phyloP scores from a whole-genome alignment of 495 filamentous ascomycete genomes.

The Mytilinidion resinicola region DNA sequence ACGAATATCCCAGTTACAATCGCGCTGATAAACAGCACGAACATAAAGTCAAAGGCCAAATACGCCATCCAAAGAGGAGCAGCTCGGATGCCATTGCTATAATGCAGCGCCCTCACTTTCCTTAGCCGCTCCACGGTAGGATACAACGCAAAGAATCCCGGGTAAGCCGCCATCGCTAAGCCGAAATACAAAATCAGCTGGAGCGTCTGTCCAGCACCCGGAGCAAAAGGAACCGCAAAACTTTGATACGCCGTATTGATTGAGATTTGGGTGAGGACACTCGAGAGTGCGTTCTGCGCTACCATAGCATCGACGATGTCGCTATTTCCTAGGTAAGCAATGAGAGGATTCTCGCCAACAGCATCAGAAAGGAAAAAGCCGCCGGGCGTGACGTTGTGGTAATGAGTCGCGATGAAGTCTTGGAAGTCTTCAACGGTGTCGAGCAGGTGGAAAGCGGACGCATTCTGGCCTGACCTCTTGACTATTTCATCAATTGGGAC shows the following conservation, averaged over 20 bases:
- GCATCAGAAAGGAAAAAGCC: constrained; percentile 65
- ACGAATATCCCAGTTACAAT: constrained; percentile 58
- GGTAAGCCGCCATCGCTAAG: constrained; percentile 66
- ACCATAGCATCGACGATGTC: constrained; percentile 52
- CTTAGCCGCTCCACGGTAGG: constrained; percentile 70
- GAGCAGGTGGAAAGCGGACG: constrained; percentile 47
- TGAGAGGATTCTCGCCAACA: constrained; percentile 41
- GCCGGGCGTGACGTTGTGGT: constrained; percentile 63
- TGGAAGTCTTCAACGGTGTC: constrained; percentile 62
- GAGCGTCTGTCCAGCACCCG: constrained; percentile 60
- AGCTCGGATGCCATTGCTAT: constrained; percentile 55
- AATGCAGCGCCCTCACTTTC: constrained; percentile 76
- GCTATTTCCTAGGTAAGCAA: constrained; percentile 54
- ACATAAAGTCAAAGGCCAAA: constrained; percentile 67
- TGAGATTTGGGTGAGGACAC: constrained; percentile 54
- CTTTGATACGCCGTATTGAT: constrained; percentile 60
- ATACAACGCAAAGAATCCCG: constrained; percentile 81
- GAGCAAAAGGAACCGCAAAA: constrained; percentile 64
- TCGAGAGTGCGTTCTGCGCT: constrained; percentile 66
- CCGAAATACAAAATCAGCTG: constrained; percentile 75
- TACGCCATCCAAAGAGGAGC: constrained; percentile 73
- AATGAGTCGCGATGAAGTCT: constrained; percentile 52
- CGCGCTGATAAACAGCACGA: constrained; percentile 58
- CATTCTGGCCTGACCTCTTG: constrained; percentile 14
- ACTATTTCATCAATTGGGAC: constrained; percentile 11